Base-by-base conservation (phyloP, 2,329 filamentous ascomycete species). In the Pestalotiopsis sp. region DNA sequence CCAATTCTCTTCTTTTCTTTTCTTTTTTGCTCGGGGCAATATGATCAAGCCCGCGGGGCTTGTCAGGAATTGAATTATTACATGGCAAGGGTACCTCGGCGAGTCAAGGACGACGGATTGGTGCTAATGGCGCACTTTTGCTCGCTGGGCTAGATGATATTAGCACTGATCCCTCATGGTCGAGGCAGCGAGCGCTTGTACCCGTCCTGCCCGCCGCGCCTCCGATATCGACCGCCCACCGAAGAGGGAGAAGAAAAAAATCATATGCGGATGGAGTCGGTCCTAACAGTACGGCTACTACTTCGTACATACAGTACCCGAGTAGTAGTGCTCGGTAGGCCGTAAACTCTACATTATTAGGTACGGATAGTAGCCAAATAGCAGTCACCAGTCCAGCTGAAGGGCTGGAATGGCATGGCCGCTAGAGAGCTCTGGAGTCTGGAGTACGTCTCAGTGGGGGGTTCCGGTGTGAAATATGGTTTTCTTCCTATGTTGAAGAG, bases 391-490 rank as follows among this genome's bases (percentile, higher is more conserved):
- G 17, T n/a, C 17, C 17, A 52, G 14, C 45, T 20, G 17, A 52
- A 52, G 45, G 45, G 45, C 45, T 52, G 45, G 45, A 52, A 52
- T 14, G 45, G 45, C 3, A n/a, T 52, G 11, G 39, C 38, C 61
- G 41, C 61, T 64, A 39, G 57, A 36, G 27, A 49, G 61, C 38
- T 52, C 61, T 64, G 61, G 61, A 64, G 36, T 38, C 13, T 63
- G 17, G 25, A 31, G 27, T 27, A 17, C 23, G 45, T 52, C 45
- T 7, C 45, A 52, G 45, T 52, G 45, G 14, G 17, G 45, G 14
- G 17, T n/a, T 17, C 7, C 17, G 17, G 45, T 6, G 17, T 17
- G 45, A n/a, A n/a, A n/a, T n/a, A 52, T 20, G 17, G 45, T 17
- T 17, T 52, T n/a, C 45, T 52, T 52, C 45, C 20, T 6, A 7